phyloP scores from a whole-genome alignment of 2,329 filamentous ascomycete genomes.

The Aspergillus pseudoviridinutans region DNA sequence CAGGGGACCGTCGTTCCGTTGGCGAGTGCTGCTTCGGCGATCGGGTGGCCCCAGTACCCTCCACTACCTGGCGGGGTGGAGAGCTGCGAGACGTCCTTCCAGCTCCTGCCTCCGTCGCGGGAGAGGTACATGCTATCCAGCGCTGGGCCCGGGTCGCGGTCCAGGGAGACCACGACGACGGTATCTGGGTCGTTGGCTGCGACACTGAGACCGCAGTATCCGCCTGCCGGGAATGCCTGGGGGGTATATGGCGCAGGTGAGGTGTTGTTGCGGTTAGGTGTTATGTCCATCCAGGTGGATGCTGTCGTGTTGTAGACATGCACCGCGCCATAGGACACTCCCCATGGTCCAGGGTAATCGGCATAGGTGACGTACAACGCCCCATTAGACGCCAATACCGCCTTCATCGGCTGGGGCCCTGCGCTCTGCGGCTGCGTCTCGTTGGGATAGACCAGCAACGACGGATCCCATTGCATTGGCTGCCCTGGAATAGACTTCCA shows the following conservation, averaged over 20 bases:
- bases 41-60: conserved; percentile 13
- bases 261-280: conserved; percentile 6
- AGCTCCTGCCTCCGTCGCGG: conserved; percentile 9
- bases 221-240: conserved; percentile 11
- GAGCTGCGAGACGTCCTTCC: conserved; percentile 13
- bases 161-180: conserved; percentile 7
- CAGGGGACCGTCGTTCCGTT: conserved; percentile 11
- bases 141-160: conserved; percentile 12
- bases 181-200: conserved; percentile 10
- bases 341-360: conserved; percentile 11
- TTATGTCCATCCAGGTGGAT: conserved; percentile 9
- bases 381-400: conserved; percentile 8
- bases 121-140: conserved; percentile 14
- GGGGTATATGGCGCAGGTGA: conserved; percentile 6
- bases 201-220: conserved; percentile 12
- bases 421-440: conserved; percentile 10
- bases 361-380: conserved; percentile 12
- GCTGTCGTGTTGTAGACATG: conserved; percentile 11
- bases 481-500: conserved; percentile 11
- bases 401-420: conserved; percentile 13
- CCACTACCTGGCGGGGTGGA: conserved; percentile 11
- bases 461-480: conserved; percentile 8
- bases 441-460: conserved; percentile 7
- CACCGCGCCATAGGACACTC: conserved; percentile 7
- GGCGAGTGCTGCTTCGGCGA: conserved; percentile 9